A percentile compares a stretch with the other conserved stretches of the same genome.
Conservation (phyloP, 192 early-diverging fungal genomes). For the Lobosporangium transversale region DNA sequence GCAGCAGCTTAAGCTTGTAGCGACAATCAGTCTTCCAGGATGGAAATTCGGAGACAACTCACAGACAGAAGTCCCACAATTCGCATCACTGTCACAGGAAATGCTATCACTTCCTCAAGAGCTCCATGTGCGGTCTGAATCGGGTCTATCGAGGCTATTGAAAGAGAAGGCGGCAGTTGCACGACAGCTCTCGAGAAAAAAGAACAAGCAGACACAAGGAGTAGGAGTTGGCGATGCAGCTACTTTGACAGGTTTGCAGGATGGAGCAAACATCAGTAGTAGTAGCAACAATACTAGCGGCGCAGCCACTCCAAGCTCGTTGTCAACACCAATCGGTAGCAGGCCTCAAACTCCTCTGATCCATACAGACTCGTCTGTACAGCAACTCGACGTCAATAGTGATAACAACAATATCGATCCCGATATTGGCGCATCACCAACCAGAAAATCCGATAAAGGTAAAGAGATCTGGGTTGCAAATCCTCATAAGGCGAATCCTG, state of each 20-base stretch:
- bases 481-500: background rate
- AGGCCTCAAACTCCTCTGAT: background rate
- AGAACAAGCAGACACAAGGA: background rate
- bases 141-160: slow-evolving; percentile 8
- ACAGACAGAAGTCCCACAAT: slow-evolving; percentile 17
- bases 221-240: background rate
- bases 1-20: slow-evolving; percentile 27
- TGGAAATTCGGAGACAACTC: slow-evolving; percentile 20
- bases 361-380: slow-evolving; percentile 1
- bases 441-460: slow-evolving; percentile 6
- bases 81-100: slow-evolving; percentile 36
- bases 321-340: background rate
- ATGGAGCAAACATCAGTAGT: background rate
- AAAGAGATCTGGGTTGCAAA: slow-evolving; percentile 7
- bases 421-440: no score
- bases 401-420: background rate
- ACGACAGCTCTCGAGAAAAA: background rate
- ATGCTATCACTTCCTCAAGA: slow-evolving; percentile 21
- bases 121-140: background rate
- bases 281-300: background rate
- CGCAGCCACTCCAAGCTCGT: background rate
- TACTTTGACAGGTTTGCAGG: background rate
- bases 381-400: background rate
- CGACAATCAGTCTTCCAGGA: slow-evolving; percentile 23
- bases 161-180: slow-evolving; percentile 17